These are phyloP conservation scores for Hamiltosporidium magnivora DNA, from an alignment of 371 early-diverging fungal species.

Conservation along the genomic window DNA sequence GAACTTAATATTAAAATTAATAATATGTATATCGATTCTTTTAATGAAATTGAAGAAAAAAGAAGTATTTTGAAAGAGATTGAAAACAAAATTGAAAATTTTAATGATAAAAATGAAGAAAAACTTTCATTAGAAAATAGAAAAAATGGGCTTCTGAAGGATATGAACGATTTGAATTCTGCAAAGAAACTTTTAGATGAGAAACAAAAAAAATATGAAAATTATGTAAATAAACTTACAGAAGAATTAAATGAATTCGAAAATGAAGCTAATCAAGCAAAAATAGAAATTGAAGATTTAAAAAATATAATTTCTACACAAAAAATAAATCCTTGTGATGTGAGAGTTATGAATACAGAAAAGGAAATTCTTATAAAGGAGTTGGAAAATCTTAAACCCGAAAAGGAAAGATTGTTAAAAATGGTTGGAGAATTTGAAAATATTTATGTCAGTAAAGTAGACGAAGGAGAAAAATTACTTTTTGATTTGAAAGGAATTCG, in stretches of 20 bases:
- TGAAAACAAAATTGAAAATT: constrained; percentile 5
- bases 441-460: constrained; percentile 12
- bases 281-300: constrained; percentile 25
- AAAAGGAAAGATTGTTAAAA: constrained; percentile 34
- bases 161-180: constrained; percentile 44
- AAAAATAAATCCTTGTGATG: constrained; percentile 49
- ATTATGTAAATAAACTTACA: constrained; percentile 25
- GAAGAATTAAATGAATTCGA: constrained; percentile 32
- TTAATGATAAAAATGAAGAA: constrained; percentile 6
- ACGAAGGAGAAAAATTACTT: constrained; percentile 37
- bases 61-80: constrained; percentile 17
- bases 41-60: constrained; percentile 21
- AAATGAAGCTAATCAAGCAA: constrained; percentile 14
- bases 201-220: constrained; percentile 27
- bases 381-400: constrained; percentile 49
- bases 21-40: constrained; percentile 18
- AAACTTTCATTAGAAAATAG: constrained; percentile 26
- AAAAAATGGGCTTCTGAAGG: constrained; percentile 37
- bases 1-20: constrained; percentile 31
- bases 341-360: constrained; percentile 51
- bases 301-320: constrained; percentile 44
- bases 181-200: constrained; percentile 23
- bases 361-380: constrained; percentile 43
- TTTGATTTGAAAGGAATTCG: constrained; percentile 33
- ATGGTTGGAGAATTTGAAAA: constrained; percentile 17